Base-by-base conservation (phyloP, 345 rosid species). In the Hibiscus syriacus region DNA sequence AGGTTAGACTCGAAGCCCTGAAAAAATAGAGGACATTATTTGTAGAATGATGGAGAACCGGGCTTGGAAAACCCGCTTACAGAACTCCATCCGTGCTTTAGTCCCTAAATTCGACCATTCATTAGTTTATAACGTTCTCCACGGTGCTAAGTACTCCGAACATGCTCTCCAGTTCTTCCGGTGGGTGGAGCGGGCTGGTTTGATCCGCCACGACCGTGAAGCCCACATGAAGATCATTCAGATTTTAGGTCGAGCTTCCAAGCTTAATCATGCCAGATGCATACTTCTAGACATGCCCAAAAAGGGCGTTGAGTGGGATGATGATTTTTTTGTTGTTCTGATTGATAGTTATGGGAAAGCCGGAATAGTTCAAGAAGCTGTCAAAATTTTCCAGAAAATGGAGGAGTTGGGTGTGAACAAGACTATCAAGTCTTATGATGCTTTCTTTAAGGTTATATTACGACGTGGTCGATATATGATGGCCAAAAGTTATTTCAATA, bases 141-240 rank as follows among this genome's bases (percentile, higher is more conserved):
- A 92, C 60, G 79, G 87, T 12, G 87, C 98, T 3, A 80, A 76
- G 59, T 81, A 83, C 59, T 70, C 85, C 43, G 98, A 90, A 22
- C 98, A 90, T 41, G 98, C 95, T 46, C 95, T 92, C 72, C 98
- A 92, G 70, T 92, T 92, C 83, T 92, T 88, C 72, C 78, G 98
- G 55, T 92, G 96, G 98, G 84, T 92, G 6, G 95, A 92, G 78
- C 91, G 98, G 70, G 73, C 95, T 14, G 93, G 93, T 11, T 78
- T 90, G 78, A 80, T 90, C 71, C 73, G 73, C 25, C 98, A 92
- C 55, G 88, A 90, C 77, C 82, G 85, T 26, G 88, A 84, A 52
- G 86, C 88, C 4, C 88, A 88, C 62, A 66, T 84, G 87, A 88
- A 88, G 77, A 90, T 90, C 43, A 85, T 92, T 64, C 80, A 88